Evolutionary conservation across 371 early-diverging fungal species (phyloP).

Genomic region (Lichtheimia ramosa): DNA sequence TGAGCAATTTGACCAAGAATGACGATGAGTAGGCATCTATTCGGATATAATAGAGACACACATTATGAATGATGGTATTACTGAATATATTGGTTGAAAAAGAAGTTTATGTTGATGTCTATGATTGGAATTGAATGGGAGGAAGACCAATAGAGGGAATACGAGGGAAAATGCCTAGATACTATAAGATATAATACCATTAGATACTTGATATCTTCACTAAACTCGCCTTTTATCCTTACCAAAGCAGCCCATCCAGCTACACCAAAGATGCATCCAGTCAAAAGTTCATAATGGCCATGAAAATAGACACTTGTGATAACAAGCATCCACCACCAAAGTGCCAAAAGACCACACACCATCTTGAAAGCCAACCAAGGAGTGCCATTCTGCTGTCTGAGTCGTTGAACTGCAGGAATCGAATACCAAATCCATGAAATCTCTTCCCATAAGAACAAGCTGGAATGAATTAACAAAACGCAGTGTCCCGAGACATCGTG

Average conservation of each 20-base stretch:
- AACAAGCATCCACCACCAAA: slow-evolving; percentile 80
- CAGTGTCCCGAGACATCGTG: slow-evolving; percentile 91
- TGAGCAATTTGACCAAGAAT: slow-evolving; percentile 45
- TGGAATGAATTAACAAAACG: slow-evolving; percentile 81
- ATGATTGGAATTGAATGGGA: slow-evolving; percentile 3
- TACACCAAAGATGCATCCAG: slow-evolving; percentile 70
- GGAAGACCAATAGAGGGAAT: slow-evolving; percentile 24
- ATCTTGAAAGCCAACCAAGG: slow-evolving; percentile 30
- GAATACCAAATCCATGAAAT: slow-evolving; percentile 35
- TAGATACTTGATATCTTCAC: background rate
- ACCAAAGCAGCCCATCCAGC: slow-evolving; percentile 65
- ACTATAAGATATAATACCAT: slow-evolving; percentile 16
- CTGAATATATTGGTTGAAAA: background rate
- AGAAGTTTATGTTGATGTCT: background rate
- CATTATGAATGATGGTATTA: slow-evolving; percentile 15
- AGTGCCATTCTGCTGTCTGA: slow-evolving; percentile 12
- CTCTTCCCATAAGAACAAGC: slow-evolving; percentile 81
- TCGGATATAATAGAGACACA: slow-evolving; percentile 17
- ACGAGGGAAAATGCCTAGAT: slow-evolving; percentile 38
- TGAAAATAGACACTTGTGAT: slow-evolving; percentile 85
- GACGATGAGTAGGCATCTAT: slow-evolving; percentile 25
- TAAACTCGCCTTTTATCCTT: slow-evolving; percentile 16
- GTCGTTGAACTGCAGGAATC: slow-evolving; percentile 16
- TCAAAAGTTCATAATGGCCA: slow-evolving; percentile 66
- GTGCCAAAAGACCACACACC: slow-evolving; percentile 32